Conservation (phyloP, 352 stramenopile genomes). For the Nothophytophthora sp. region DNA sequence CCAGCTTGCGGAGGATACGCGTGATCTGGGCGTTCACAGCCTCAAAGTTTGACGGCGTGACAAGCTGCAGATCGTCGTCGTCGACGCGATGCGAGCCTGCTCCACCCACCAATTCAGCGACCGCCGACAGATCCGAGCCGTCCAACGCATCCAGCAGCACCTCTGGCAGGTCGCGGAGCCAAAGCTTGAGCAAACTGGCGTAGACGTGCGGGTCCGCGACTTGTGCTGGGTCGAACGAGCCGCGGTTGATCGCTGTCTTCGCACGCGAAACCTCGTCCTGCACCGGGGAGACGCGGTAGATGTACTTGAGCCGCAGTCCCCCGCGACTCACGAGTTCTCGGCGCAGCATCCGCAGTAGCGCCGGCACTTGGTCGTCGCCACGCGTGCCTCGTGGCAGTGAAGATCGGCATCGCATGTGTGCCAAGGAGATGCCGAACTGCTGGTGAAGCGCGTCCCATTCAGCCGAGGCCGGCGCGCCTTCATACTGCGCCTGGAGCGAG, state of each 20-base stretch:
- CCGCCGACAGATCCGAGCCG: conserved; percentile 8
- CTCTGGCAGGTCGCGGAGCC: conserved; percentile 54
- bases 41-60: conserved; percentile 18
- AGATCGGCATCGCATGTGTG: conserved; percentile 39
- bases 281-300: conserved; percentile 59
- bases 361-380: conserved; percentile 37
- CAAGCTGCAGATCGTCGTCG: conserved; percentile 5
- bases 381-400: conserved; percentile 10
- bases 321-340: conserved; percentile 49
- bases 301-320: conserved; percentile 48
- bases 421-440: conserved; percentile 56
- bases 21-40: conserved; percentile 14
- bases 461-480: conserved; percentile 32
- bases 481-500: conserved; percentile 52
- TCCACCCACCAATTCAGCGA: conserved; percentile 14
- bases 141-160: conserved; percentile 38
- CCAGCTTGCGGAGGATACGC: conserved; percentile 27
- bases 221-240: conserved; percentile 35
- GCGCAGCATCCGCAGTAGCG: conserved; percentile 51
- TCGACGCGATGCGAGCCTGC: neutral
- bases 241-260: conserved; percentile 50
- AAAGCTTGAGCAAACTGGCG: conserved; percentile 64
- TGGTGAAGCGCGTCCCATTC: conserved; percentile 40
- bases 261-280: conserved; percentile 38
- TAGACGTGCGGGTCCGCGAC: conserved; percentile 53